Evolutionary conservation across 2,329 filamentous ascomycete species (phyloP).

Genomic region (Bipolaris oryzae): DNA sequence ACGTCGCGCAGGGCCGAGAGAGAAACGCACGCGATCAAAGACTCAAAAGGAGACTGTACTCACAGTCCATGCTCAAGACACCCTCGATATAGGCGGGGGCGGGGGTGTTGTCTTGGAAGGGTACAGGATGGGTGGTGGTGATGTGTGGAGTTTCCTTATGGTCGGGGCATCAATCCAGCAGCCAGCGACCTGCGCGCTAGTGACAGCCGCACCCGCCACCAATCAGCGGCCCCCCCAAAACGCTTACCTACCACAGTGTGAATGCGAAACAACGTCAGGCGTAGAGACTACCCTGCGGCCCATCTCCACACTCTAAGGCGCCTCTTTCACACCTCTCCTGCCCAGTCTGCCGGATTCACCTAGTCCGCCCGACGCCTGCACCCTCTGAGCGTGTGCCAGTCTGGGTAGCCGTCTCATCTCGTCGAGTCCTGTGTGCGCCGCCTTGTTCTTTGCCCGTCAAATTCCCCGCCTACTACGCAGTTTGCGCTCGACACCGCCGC

Average conservation of each 20-base stretch:
- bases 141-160: slow-evolving; percentile 31
- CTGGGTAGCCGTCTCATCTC: slow-evolving; percentile 1
- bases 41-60: slow-evolving; percentile 52
- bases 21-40: slow-evolving; percentile 28
- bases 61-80: slow-evolving; percentile 65
- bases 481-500: slow-evolving; percentile 15
- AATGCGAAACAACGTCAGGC: slow-evolving; percentile 30
- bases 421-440: slow-evolving; percentile 21
- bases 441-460: slow-evolving; percentile 20
- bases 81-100: slow-evolving; percentile 44
- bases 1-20: slow-evolving; percentile 24
- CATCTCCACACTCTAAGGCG: slow-evolving; percentile 14
- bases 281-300: slow-evolving; percentile 5
- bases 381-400: slow-evolving; percentile 3
- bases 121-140: slow-evolving; percentile 40
- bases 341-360: background rate
- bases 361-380: slow-evolving; percentile 1
- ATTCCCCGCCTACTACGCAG: slow-evolving; percentile 27
- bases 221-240: slow-evolving; percentile 24
- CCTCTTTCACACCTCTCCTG: slow-evolving; percentile 4
- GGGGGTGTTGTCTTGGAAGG: slow-evolving; percentile 38
- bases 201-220: slow-evolving; percentile 19
- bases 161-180: slow-evolving; percentile 7
- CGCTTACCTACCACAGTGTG: slow-evolving; percentile 28
- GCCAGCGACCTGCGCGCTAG: slow-evolving; percentile 12